Base-by-base conservation (phyloP, 2,329 filamentous ascomycete genomes). In the Aureobasidium sp. region DNA sequence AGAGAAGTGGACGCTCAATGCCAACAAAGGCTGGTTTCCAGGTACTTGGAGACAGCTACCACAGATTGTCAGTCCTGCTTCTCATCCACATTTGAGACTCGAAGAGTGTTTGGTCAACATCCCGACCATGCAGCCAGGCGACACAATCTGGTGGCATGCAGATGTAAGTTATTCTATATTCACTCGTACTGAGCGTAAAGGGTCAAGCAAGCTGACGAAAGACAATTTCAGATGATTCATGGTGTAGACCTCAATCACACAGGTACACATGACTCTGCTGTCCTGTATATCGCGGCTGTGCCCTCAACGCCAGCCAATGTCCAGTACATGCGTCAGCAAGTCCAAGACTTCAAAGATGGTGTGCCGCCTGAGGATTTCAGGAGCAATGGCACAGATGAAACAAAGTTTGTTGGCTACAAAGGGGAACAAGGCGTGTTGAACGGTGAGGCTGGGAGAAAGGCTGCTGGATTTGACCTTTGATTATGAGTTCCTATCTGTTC, bases 51-150 rank as follows among this genome's bases (percentile, higher is more conserved):
- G 44, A 44, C 42, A 48, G 13, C 17, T 48, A 32, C 46, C 56
- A 8, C 56, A 60, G 34, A 60, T 48, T 32, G 42, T 60, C 10
- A 47, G 39, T 36, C 56, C 56, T 12, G 29, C 56, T 5, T 37
- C 27, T 20, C 56, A 60, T 51, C 56, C 56, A 12, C 56, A 60
- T 41, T 34, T 60, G 23, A 47, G 56, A 29, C 56, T 60, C 20
- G 42, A 50, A 50, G 34, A 60, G 29, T 60, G 56, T 50, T 29
- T 60, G 23, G 44, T 60, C 15, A 60, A 60, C 20, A 60, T 60
- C 2, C 56, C 56, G 12, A 48, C n/a, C 4, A 60, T 60, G 56
- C 46, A 41, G 27, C 56, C 56, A 5, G 56, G 44, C 3, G 56
- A 60, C 32, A 60, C 56, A 1, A 36, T 60, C 13, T 60, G 56